phyloP scores from a whole-genome alignment of 169 alveolate species.

The Cryptosporidium parvum region DNA sequence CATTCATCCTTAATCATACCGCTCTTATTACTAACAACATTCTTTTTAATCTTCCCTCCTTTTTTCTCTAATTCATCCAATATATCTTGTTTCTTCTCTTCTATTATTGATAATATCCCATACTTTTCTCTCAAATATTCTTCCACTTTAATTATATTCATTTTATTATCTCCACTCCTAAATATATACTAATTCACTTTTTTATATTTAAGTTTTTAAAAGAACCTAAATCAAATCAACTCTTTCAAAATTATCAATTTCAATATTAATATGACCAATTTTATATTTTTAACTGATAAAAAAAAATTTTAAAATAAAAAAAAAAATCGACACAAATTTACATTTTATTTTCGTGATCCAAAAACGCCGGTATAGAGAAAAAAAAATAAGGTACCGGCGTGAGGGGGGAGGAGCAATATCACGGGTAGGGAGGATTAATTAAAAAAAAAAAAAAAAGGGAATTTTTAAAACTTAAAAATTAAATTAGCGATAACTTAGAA shows the following conservation, averaged over 20 bases:
- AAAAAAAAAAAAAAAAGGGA: no score
- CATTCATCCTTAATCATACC: background rate
- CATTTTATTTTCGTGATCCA: background rate
- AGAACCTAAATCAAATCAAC: no score
- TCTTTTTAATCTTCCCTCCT: background rate
- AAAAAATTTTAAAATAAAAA: no score
- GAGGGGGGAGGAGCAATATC: background rate
- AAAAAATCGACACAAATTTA: no score
- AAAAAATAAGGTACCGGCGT: background rate
- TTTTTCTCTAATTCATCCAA: conserved; percentile 1
- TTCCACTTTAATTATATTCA: conserved; percentile 34
- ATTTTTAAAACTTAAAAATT: background rate
- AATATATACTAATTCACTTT: background rate
- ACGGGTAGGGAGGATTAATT: no score
- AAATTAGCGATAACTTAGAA: no score
- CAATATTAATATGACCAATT: no score
- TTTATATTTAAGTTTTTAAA: background rate
- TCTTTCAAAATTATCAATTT: background rate
- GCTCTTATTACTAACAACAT: background rate
- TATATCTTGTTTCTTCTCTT: conserved; percentile 21
- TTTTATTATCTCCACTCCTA: background rate
- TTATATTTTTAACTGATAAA: no score
- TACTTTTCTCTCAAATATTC: conserved; percentile 30
- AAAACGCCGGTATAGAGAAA: background rate
- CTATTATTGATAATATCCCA: conserved; percentile 6